Conservation (phyloP, 352 stramenopile genomes). For the Globisporangium viniferum region DNA sequence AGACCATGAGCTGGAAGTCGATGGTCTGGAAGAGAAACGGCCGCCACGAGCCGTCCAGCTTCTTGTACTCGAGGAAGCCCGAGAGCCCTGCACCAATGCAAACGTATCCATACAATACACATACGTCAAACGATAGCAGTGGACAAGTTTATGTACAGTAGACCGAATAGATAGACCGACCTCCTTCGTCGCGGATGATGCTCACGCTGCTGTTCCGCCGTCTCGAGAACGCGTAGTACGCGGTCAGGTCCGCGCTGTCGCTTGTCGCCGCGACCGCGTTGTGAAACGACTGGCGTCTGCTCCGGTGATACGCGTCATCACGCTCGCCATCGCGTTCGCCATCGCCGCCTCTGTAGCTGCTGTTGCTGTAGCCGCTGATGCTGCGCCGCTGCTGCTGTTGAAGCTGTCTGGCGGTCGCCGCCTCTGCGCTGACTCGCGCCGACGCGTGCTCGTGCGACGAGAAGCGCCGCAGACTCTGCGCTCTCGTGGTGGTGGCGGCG, state of each 20-base stretch:
- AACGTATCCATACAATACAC: neutral
- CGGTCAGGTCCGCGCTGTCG: conserved; percentile 42
- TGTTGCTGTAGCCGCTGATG: neutral
- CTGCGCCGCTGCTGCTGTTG: neutral
- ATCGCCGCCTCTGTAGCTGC: neutral
- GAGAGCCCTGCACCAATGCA: conserved; percentile 19
- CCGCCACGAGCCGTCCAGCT: conserved; percentile 67
- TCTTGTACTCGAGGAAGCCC: conserved; percentile 74
- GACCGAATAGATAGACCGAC: neutral
- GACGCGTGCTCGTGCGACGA: conserved; percentile 11
- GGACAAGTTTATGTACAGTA: neutral
- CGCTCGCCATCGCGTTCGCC: neutral
- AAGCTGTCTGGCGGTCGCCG: neutral
- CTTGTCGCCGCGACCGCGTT: conserved; percentile 15
- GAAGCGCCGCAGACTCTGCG: conserved; percentile 9
- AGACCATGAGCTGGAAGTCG: conserved; percentile 65
- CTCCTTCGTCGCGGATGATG: conserved; percentile 40
- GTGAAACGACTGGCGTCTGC: conserved; percentile 12
- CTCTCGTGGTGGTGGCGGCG: neutral
- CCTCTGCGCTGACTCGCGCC: neutral
- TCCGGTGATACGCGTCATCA: neutral
- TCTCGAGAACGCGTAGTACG: conserved; percentile 66
- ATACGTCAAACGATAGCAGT: neutral
- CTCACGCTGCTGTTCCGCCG: conserved; percentile 41
- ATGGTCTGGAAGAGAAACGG: conserved; percentile 78